phyloP scores from a whole-genome alignment of 371 early-diverging fungal species.

The Basidiobolus heterosporus region DNA sequence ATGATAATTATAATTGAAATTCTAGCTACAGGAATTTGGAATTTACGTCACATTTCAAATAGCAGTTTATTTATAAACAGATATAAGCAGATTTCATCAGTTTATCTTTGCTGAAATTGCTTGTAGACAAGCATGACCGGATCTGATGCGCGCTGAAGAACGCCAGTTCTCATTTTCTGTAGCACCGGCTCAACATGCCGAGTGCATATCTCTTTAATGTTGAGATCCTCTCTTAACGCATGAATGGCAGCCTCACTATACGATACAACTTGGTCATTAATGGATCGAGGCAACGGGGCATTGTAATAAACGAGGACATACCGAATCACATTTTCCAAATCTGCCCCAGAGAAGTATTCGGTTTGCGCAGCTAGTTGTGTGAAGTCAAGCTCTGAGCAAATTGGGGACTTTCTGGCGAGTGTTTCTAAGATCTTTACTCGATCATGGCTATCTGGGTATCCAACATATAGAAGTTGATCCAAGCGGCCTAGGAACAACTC shows the following conservation, averaged over 20 bases:
- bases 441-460: conserved; percentile 35
- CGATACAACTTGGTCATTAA: background rate
- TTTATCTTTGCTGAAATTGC: too few relatives aligned
- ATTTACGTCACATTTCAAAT: too few relatives aligned
- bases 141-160: too few relatives aligned
- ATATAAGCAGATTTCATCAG: too few relatives aligned
- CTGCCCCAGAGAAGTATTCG: conserved; percentile 38
- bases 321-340: conserved; percentile 38
- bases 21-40: too few relatives aligned
- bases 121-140: too few relatives aligned
- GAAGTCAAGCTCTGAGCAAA: conserved; percentile 17
- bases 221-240: conserved; percentile 22
- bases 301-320: too few relatives aligned
- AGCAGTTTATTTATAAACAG: too few relatives aligned
- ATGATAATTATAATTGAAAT: too few relatives aligned
- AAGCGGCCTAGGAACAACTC: conserved; percentile 28
- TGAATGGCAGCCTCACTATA: conserved; percentile 33
- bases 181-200: conserved; percentile 3
- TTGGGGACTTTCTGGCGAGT: conserved; percentile 9
- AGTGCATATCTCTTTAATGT: conserved; percentile 9
- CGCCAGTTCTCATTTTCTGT: background rate
- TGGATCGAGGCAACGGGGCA: too few relatives aligned
- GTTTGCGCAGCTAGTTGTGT: conserved; percentile 21
- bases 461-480: conserved; percentile 49
- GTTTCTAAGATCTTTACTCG: conserved; percentile 25